Evolutionary conservation across 2,329 filamentous ascomycete genomes (phyloP).

Genomic region (Fusarium dlaminii): DNA sequence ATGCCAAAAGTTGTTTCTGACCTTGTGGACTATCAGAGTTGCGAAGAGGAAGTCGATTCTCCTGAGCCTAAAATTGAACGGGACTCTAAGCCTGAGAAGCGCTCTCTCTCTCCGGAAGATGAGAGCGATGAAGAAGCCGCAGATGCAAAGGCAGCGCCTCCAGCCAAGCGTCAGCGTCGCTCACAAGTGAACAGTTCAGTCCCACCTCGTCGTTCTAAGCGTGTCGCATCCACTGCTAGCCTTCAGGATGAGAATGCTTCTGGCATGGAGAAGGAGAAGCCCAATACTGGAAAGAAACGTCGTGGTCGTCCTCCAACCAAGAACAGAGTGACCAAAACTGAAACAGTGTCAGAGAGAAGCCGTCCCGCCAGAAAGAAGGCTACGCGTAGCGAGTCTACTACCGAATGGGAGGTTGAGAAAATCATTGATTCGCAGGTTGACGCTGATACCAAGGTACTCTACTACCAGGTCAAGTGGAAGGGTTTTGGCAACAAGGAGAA

Average conservation of each 20-base stretch:
- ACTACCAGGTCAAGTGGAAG: conserved; percentile 65
- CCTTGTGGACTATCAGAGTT: conserved; percentile 8
- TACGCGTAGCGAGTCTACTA: conserved; percentile 20
- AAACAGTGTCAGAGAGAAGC: not conserved
- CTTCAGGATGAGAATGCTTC: not conserved
- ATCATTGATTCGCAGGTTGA: conserved; percentile 56
- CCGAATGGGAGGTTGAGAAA: conserved; percentile 59
- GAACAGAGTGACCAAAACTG: conserved; percentile 13
- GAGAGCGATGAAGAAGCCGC: not conserved
- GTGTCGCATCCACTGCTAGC: not conserved
- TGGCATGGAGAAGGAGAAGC: not conserved
- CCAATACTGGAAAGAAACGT: not conserved
- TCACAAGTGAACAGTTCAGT: not conserved
- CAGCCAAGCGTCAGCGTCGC: conserved; percentile 22
- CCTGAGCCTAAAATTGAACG: not conserved
- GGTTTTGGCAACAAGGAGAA: conserved; percentile 55
- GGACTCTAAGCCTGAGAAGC: not conserved
- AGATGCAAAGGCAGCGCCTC: not conserved
- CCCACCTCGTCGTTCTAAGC: conserved; percentile 23
- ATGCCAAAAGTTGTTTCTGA: conserved; percentile 11
- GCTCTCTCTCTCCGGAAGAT: not conserved
- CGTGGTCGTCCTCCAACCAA: conserved; percentile 21
- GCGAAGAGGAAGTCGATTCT: not conserved
- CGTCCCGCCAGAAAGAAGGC: conserved; percentile 16
- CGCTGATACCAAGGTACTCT: conserved; percentile 48